These are phyloP conservation scores for Calamus simplicifolius DNA, from an alignment of 176 grass and related monocot genomes.

Conservation along the genomic window DNA sequence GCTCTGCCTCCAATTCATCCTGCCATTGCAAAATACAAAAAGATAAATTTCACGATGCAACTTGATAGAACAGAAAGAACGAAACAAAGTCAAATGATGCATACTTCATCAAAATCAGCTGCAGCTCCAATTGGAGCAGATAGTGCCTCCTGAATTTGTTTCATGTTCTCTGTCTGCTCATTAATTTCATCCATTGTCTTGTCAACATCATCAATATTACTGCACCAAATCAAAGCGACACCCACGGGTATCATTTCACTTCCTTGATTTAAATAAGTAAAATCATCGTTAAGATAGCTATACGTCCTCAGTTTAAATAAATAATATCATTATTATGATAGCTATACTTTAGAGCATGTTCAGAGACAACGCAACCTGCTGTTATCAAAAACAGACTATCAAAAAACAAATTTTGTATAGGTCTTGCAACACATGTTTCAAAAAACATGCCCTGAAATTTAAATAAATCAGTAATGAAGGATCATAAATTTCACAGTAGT, in stretches of 20 bases:
- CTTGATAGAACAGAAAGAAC: background rate
- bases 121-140: conserved; percentile 61
- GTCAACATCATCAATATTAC: conserved; percentile 80
- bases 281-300: no score
- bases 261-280: background rate
- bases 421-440: no score
- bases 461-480: no score
- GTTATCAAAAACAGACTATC: no score
- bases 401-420: no score
- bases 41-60: background rate
- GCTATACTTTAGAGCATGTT: no score
- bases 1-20: conserved; percentile 81
- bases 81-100: background rate
- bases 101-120: conserved; percentile 77
- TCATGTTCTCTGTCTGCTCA: conserved; percentile 87
- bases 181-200: conserved; percentile 94
- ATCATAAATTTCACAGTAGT: no score
- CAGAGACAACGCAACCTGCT: no score
- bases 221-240: conserved; percentile 4
- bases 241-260: background rate
- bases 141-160: conserved; percentile 89
- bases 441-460: no score
- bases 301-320: no score
- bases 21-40: conserved; percentile 12
- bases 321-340: no score